phyloP scores from a whole-genome alignment of 2,329 filamentous ascomycete genomes.

The Teratosphaeria nubilosa region DNA sequence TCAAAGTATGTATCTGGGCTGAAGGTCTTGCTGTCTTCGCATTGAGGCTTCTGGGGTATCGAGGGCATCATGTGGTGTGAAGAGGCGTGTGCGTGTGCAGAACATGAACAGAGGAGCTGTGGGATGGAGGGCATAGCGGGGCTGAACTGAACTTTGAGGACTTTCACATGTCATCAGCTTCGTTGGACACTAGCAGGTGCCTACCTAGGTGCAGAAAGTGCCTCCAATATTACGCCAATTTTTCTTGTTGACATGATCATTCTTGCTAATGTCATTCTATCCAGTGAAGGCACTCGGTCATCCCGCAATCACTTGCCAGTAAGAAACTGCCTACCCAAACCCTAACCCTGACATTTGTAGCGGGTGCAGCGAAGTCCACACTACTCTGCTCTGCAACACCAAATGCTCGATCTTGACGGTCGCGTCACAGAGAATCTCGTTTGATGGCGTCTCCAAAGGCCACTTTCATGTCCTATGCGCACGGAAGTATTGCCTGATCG shows the following conservation, averaged over 20 bases:
- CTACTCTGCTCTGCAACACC: too few relatives aligned
- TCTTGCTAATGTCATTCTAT: background rate
- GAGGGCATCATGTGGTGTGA: constrained; percentile 12
- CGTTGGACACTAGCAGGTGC: background rate
- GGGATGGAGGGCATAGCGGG: background rate
- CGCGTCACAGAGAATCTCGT: too few relatives aligned
- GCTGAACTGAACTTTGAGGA: background rate
- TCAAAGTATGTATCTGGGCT: constrained; percentile 36
- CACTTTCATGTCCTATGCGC: too few relatives aligned
- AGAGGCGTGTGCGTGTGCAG: background rate
- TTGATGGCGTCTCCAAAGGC: too few relatives aligned
- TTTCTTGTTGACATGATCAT: too few relatives aligned
- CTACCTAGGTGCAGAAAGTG: too few relatives aligned
- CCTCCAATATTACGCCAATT: too few relatives aligned
- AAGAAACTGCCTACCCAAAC: background rate
- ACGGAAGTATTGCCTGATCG: background rate
- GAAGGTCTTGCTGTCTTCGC: constrained; percentile 34
- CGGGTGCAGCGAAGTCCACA: too few relatives aligned
- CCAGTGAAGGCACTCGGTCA: background rate
- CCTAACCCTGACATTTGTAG: background rate
- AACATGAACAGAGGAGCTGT: background rate
- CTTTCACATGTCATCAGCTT: background rate
- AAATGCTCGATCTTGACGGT: too few relatives aligned
- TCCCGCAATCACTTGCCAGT: too few relatives aligned
- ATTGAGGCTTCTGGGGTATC: constrained; percentile 25